Evolutionary conservation across 1,139 yeast genomes (phyloP).

Genomic region (Geotrichum aggregatum): DNA sequence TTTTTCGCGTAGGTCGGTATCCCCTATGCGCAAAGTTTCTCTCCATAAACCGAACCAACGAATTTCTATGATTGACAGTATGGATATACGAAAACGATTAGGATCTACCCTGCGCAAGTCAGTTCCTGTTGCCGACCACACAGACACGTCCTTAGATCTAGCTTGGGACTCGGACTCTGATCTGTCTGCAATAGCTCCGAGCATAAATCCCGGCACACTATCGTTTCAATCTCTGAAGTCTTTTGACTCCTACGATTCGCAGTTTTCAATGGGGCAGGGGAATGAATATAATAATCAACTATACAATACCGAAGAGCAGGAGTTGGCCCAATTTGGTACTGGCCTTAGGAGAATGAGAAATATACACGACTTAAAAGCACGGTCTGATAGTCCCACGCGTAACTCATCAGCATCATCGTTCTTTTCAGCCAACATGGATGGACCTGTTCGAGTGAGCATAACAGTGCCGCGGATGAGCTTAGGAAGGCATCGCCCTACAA

Average conservation of each 20-base stretch:
- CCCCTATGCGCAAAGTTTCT: not conserved
- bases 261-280: not conserved
- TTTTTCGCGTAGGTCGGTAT: not conserved
- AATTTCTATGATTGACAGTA: conserved; percentile 16
- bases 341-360: conserved; percentile 12
- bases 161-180: conserved; percentile 8
- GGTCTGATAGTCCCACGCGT: not conserved
- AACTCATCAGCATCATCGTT: conserved; percentile 2
- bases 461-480: conserved; percentile 7
- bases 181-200: not conserved
- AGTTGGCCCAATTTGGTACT: not conserved
- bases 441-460: conserved; percentile 2
- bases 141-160: not conserved
- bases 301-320: not conserved
- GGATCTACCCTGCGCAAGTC: not conserved
- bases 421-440: conserved; percentile 3
- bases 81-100: conserved; percentile 9
- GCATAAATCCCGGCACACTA: not conserved
- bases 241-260: conserved; percentile 17
- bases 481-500: not conserved
- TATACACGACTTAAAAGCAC: not conserved
- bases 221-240: conserved; percentile 10
- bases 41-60: not conserved
- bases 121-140: not conserved
- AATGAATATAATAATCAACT: not conserved